phyloP scores from a whole-genome alignment of 495 filamentous ascomycete species.

The Aspergillus sclerotiicarbonarius region DNA sequence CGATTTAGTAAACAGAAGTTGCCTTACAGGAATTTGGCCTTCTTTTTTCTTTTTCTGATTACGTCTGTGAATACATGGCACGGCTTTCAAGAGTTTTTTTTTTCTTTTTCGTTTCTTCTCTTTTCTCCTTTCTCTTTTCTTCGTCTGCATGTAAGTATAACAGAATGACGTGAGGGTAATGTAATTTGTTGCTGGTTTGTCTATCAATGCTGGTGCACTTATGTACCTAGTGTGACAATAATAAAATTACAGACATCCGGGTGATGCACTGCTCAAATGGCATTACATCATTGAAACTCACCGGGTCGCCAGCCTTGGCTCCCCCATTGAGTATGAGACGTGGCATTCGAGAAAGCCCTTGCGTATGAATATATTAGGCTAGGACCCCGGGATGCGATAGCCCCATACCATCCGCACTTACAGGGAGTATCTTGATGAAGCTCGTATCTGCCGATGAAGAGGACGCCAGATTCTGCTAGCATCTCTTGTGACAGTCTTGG shows the following conservation, averaged over 20 bases:
- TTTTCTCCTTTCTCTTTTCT: constrained; percentile 5
- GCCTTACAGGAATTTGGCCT: constrained; percentile 1
- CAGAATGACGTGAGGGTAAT: not conserved
- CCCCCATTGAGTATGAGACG: no score
- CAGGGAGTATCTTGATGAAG: no score
- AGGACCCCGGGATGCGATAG: no score
- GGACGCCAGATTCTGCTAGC: no score
- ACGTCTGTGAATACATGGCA: not conserved
- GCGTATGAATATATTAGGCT: no score
- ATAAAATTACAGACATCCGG: not conserved
- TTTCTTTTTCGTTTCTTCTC: constrained; percentile 7
- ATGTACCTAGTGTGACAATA: not conserved
- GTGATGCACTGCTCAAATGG: not conserved
- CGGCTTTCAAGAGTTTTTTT: not conserved
- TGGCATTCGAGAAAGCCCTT: no score
- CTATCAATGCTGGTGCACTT: not conserved
- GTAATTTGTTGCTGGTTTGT: not conserved
- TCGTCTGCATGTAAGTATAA: not conserved
- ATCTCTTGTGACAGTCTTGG: no score
- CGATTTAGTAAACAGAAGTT: not conserved
- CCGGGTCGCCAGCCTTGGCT: no score
- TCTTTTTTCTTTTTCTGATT: not conserved
- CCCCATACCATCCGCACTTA: no score
- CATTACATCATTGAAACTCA: not conserved
- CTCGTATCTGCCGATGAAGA: no score